Conservation (phyloP, 2,329 filamentous ascomycete species). For the Aspergillus arachidicola region DNA sequence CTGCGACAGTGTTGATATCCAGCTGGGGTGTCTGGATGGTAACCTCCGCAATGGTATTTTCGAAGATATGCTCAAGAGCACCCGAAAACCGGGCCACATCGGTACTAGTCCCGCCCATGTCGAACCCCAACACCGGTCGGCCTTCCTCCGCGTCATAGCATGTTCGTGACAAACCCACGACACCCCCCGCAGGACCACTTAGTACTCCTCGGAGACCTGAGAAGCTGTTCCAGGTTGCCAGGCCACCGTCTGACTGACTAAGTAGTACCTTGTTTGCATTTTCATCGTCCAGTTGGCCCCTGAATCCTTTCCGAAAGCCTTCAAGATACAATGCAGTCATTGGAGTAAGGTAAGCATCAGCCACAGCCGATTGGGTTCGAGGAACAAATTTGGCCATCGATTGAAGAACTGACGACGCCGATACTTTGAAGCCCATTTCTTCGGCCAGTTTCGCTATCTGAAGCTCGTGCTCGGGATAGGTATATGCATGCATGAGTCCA, state of each 20-base stretch:
- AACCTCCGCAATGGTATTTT: constrained; percentile 86
- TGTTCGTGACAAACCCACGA: constrained; percentile 89
- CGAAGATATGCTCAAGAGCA: constrained; percentile 87
- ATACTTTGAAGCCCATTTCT: constrained; percentile 76
- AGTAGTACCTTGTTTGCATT: constrained; percentile 43
- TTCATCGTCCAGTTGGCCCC: constrained; percentile 64
- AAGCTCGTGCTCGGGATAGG: constrained; percentile 79
- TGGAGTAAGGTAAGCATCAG: constrained; percentile 76
- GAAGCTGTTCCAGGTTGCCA: constrained; percentile 60
- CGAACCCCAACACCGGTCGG: constrained; percentile 86
- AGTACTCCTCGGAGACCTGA: constrained; percentile 82
- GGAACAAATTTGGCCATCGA: constrained; percentile 81
- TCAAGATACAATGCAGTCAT: constrained; percentile 71
- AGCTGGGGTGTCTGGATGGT: constrained; percentile 90
- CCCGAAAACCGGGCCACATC: constrained; percentile 85
- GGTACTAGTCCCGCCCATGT: constrained; percentile 92
- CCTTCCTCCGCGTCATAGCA: constrained; percentile 80
- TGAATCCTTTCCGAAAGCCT: constrained; percentile 61
- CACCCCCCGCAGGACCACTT: constrained; percentile 84
- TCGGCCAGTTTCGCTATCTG: constrained; percentile 71
- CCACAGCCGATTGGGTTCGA: constrained; percentile 71
- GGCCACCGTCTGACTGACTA: constrained; percentile 78
- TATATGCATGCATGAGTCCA: constrained; percentile 85
- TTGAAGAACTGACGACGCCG: constrained; percentile 74
- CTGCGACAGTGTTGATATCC: constrained; percentile 91